Evolutionary conservation across 495 filamentous ascomycete species (phyloP), one percentile per base, ranked within the genome.

Genomic region (Neurospora sp.): DNA sequence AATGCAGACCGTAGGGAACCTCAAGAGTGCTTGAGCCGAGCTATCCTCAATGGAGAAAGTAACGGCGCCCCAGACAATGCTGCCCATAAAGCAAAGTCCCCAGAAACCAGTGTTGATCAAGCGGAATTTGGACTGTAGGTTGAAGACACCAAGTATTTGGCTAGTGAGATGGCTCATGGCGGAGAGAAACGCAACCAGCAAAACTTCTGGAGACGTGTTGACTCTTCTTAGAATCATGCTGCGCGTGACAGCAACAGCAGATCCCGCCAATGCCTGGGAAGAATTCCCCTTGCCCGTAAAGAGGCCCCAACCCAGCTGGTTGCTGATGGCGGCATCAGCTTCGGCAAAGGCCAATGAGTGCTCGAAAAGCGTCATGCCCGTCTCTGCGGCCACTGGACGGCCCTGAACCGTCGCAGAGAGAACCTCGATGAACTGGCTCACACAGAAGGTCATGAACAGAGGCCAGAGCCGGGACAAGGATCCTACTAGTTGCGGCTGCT

Each of bases 281-380:
- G 80, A 81, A 20, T 78, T 83, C 79, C 73, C 83, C 72, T 74
- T 73, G 22, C 76, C 70, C 31, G 83, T 76, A 81, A 93, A 91
- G 18, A 91, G 75, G 11, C 89, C 88, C 75, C 92, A 88, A 3
- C 91, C 92, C 3, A 96, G 86, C 5, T 91, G 89, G 71, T 88
- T 90, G 76, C 90, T 88, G 48, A 97, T 88, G 74, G 93, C 90
- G 12, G 93, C 91, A 78, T 99, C 96, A 5, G 96, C 94, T 80
- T 99, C 96, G 2, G 96, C 93, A 81, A 98, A 99, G 0, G 96
- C 96, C 16, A 99, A 84, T 0, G 96, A 98, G 78, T 97, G 94
- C 76, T 99, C 96, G 78, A 99, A 96, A 22, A 98, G 87, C 0
- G 94, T 97, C 93, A 98, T 98, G 7, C 94, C 94, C 1, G 94